phyloP scores from a whole-genome alignment of 2,329 filamentous ascomycete species.

The Aspergillus niger region DNA sequence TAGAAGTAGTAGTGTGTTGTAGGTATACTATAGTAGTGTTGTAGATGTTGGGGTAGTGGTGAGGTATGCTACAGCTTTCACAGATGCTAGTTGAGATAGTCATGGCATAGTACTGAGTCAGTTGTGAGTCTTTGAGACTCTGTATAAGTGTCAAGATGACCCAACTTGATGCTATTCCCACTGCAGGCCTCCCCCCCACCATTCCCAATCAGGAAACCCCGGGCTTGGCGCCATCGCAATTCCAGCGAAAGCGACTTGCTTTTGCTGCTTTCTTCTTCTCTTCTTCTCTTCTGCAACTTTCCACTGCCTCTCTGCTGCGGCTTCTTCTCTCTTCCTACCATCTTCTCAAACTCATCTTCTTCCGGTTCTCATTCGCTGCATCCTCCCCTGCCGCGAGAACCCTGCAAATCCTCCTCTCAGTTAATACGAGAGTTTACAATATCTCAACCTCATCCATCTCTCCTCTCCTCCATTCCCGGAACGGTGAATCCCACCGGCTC shows the following conservation, averaged over 20 bases:
- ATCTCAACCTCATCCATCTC: not conserved
- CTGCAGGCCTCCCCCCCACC: not conserved
- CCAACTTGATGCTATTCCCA: not conserved
- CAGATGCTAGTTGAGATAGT: too few species aligned
- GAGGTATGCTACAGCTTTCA: too few species aligned
- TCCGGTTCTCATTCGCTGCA: not conserved
- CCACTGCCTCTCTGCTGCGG: not conserved
- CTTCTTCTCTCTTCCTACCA: not conserved
- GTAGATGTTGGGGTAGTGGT: too few species aligned
- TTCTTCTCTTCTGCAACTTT: not conserved
- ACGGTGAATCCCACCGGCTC: conserved; percentile 4
- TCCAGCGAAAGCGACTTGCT: conserved; percentile 8
- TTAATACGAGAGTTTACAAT: not conserved
- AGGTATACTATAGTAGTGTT: not conserved
- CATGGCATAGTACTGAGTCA: too few species aligned
- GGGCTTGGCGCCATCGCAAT: conserved; percentile 24
- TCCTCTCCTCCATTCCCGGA: not conserved
- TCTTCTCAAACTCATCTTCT: not conserved
- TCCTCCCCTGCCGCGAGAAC: not conserved
- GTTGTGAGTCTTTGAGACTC: too few species aligned
- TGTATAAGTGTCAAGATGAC: too few species aligned
- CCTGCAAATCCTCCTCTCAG: not conserved
- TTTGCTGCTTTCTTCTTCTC: conserved; percentile 1
- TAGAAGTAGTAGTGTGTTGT: not conserved
- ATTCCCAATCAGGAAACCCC: conserved; percentile 22